These are phyloP conservation scores for Eucalyptus regnans DNA, from an alignment of 345 rosid species.

Conservation along the genomic window DNA sequence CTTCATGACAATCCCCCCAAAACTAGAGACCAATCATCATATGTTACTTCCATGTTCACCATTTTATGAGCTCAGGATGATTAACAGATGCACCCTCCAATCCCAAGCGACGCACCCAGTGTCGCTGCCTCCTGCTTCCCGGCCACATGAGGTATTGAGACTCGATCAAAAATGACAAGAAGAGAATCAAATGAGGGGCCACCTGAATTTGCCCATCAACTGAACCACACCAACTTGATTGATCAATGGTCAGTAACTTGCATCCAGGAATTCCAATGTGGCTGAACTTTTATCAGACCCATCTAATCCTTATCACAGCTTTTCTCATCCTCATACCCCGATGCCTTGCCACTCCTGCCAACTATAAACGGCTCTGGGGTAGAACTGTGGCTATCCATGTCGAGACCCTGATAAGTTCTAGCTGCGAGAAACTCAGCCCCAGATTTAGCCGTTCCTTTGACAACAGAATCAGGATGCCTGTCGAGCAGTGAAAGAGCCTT, in stretches of 20 bases:
- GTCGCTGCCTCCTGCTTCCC: neutral
- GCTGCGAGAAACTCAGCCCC: conserved; percentile 64
- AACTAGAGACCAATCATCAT: neutral
- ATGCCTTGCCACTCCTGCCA: conserved; percentile 82
- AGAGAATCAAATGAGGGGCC: neutral
- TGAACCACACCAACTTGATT: neutral
- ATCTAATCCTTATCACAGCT: neutral
- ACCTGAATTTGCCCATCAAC: neutral
- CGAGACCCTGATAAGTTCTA: conserved; percentile 74
- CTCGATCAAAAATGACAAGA: neutral
- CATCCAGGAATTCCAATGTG: neutral
- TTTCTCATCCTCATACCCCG: conserved; percentile 44
- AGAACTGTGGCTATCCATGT: conserved; percentile 27
- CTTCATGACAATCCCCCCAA: neutral
- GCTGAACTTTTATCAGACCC: neutral
- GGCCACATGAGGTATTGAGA: neutral
- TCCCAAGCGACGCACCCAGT: neutral
- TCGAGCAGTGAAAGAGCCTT: conserved; percentile 61
- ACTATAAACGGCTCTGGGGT: conserved; percentile 35
- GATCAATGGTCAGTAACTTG: neutral
- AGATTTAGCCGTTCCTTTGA: conserved; percentile 56
- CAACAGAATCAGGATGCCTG: conserved; percentile 11
- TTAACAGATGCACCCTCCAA: neutral
- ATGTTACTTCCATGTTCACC: neutral
- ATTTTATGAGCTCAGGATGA: neutral